phyloP scores from a whole-genome alignment of 179 eudicot genomes.

The Kewa caespitosa region DNA sequence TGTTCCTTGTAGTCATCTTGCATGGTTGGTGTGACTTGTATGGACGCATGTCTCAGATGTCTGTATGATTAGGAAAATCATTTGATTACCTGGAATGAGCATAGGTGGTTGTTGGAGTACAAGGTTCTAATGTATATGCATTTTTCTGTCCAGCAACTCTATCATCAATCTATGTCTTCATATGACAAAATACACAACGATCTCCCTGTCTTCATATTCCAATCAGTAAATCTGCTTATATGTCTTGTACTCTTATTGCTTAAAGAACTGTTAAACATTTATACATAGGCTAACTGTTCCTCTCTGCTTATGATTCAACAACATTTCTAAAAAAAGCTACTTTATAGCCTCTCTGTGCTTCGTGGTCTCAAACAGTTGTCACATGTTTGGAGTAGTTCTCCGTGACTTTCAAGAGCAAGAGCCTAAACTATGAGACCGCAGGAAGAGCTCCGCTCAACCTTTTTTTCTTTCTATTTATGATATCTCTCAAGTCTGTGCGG shows the following conservation, averaged over 20 bases:
- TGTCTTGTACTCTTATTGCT: background rate
- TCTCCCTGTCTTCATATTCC: background rate
- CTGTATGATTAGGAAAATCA: background rate
- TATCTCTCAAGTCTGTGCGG: too few species aligned
- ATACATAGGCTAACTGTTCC: background rate
- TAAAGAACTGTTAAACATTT: background rate
- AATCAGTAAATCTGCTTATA: background rate
- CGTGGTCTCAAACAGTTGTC: background rate
- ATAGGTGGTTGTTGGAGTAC: background rate
- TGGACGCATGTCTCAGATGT: background rate
- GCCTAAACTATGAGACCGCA: too few species aligned
- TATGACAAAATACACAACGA: background rate
- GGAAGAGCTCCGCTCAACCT: too few species aligned
- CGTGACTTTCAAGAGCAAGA: slow-evolving; percentile 1
- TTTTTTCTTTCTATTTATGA: too few species aligned
- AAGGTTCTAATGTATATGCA: background rate
- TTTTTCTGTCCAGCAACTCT: background rate
- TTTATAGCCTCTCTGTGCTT: background rate
- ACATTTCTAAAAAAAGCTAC: background rate
- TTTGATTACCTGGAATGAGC: background rate
- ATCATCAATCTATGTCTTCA: background rate
- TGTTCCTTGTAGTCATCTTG: slow-evolving; percentile 26
- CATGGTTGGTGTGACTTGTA: background rate
- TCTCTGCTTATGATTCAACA: too few species aligned
- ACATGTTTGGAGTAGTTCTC: background rate